phyloP scores from a whole-genome alignment of 202 grass and related monocot genomes.

The Panicum virgatum region DNA sequence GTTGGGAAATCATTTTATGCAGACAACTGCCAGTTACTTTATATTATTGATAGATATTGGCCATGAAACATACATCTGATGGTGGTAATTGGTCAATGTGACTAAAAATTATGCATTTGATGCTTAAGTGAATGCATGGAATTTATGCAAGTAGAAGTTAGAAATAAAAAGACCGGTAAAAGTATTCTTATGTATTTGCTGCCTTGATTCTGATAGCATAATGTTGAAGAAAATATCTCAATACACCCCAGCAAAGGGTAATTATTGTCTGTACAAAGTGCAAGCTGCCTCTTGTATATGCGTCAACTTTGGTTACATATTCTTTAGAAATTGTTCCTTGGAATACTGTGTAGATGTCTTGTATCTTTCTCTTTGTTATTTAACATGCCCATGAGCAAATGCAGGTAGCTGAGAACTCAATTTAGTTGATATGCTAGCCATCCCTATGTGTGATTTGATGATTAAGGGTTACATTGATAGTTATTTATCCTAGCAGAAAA shows the following conservation, averaged over 20 bases:
- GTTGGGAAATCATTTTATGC: neutral
- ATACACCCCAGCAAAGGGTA: neutral
- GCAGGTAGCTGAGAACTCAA: neutral
- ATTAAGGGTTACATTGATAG: neutral
- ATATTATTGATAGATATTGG: neutral
- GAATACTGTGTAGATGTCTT: neutral
- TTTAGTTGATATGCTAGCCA: neutral
- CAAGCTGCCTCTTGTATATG: neutral
- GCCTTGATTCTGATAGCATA: neutral
- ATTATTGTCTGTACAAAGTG: neutral
- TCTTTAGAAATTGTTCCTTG: neutral
- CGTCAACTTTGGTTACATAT: neutral
- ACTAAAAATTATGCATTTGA: neutral
- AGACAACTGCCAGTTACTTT: neutral
- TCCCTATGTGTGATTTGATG: neutral
- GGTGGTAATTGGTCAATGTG: neutral
- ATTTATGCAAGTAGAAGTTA: neutral
- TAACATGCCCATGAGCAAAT: slow-evolving; percentile 1
- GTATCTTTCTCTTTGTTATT: neutral
- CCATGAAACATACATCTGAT: neutral
- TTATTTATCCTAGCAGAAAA: neutral
- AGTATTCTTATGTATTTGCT: neutral
- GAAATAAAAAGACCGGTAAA: neutral
- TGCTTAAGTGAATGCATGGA: neutral
- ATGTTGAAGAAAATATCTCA: neutral